phyloP scores from a whole-genome alignment of 2,329 filamentous ascomycete genomes.

The Aspergillus niger region DNA sequence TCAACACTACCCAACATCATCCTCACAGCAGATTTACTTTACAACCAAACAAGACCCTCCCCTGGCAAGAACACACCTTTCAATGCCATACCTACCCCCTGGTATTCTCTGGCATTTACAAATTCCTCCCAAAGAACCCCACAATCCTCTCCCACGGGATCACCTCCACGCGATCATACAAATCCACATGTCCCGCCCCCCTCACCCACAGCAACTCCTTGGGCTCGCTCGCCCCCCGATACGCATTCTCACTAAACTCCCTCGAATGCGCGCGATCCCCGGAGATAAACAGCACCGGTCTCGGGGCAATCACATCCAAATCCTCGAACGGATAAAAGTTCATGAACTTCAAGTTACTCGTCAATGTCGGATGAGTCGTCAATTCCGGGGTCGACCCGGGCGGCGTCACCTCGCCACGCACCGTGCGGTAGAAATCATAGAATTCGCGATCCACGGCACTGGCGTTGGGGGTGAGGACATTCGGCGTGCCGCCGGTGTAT shows the following conservation, averaged over 20 bases:
- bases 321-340: constrained; percentile 27
- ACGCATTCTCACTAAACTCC: constrained; percentile 18
- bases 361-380: constrained; percentile 36
- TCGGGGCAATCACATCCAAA: background rate
- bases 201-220: constrained; percentile 36
- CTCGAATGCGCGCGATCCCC: constrained; percentile 19
- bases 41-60: no score
- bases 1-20: no score
- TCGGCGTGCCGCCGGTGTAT: constrained; percentile 24
- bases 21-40: no score
- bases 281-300: constrained; percentile 29
- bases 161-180: constrained; percentile 34
- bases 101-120: background rate
- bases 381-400: constrained; percentile 18
- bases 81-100: no score
- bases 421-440: constrained; percentile 38
- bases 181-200: constrained; percentile 34
- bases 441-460: constrained; percentile 29
- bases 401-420: constrained; percentile 31
- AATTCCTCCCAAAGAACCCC: constrained; percentile 2
- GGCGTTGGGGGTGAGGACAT: constrained; percentile 25
- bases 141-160: background rate
- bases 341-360: constrained; percentile 33
- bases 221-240: constrained; percentile 27
- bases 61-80: no score